Percentiles rank a stretch among this genome's conserved stretches.
phyloP scores from a whole-genome alignment of 2,329 filamentous ascomycete genomes.

The Zymoseptoria tritici region DNA sequence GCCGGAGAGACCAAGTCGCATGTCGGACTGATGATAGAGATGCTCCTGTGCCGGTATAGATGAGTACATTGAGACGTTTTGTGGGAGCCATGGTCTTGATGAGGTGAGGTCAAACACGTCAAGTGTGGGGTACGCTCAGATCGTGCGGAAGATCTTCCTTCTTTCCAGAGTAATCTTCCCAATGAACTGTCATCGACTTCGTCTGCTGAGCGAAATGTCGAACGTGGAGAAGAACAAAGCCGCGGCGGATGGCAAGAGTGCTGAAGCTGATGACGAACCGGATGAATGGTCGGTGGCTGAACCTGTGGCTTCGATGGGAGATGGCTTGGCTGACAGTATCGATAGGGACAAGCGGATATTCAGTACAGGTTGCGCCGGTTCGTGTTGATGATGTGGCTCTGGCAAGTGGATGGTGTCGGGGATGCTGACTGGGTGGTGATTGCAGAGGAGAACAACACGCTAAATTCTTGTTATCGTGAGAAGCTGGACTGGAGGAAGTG shows the following conservation, averaged over 20 bases:
- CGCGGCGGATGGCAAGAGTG: slow-evolving; percentile 3
- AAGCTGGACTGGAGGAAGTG: slow-evolving; percentile 95
- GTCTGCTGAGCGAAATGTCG: slow-evolving; percentile 20
- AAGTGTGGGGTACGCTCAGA: not conserved
- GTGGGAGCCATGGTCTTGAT: slow-evolving; percentile 31
- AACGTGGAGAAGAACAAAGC: slow-evolving; percentile 22
- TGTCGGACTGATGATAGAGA: slow-evolving; percentile 85
- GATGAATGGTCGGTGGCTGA: slow-evolving; percentile 73
- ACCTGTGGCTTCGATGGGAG: not conserved
- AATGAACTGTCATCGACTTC: slow-evolving; percentile 1
- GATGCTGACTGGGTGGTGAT: not conserved
- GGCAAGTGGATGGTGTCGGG: not conserved
- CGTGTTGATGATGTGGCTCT: slow-evolving; percentile 12
- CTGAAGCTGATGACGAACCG: slow-evolving; percentile 70
- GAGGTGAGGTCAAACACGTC: slow-evolving; percentile 1
- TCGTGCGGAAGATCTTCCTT: slow-evolving; percentile 1
- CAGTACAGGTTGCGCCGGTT: slow-evolving; percentile 89
- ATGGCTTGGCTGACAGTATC: slow-evolving; percentile 9
- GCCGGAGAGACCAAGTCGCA: slow-evolving; percentile 76
- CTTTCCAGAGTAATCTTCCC: not conserved
- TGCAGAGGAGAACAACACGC: slow-evolving; percentile 73
- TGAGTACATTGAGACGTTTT: slow-evolving; percentile 78
- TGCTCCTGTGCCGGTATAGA: slow-evolving; percentile 83
- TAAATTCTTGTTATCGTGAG: slow-evolving; percentile 94
- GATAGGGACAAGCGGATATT: slow-evolving; percentile 93